Evolutionary conservation across 495 filamentous ascomycete genomes (phyloP), one percentile per base, ranked within the genome.

Genomic region (Cladorrhinum samala): DNA sequence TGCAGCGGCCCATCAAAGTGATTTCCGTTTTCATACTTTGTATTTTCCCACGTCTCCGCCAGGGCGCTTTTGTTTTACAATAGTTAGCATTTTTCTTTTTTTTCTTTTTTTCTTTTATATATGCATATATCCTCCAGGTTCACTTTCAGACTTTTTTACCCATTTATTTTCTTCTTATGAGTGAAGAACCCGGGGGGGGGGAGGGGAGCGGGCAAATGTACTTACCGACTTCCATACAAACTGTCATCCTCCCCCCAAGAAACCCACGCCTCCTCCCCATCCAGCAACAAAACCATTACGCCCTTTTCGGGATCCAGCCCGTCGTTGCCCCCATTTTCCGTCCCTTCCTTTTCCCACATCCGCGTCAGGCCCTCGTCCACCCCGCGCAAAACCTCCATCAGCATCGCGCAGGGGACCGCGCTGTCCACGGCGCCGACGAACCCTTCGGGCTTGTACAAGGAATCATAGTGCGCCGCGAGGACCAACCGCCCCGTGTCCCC

Each of bases 371-470:
- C 91, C 17, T 61, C 71, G 65, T 97, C 91, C 18, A 99, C 74
- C 52, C 77, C 88, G 54, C 87, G 73, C 62, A 90, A 89, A 9
- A 83, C 83, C 66, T 93, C 87, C 82, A 98, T 77, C 42, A 98
- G 74, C 71, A 97, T 87, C 0, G 94, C 94, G 67, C 91, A 96
- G 25, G 94, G 91, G 27, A 83, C 93, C 0, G 93, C 93, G 57
- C 89, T 95, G 60, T 98, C 93, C 20, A 84, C 91, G 0, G 91
- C 93, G 5, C 93, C 93, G 47, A 98, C 89, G 67, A 98, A 98
- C 0, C 90, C 93, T 54, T 84, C 68, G 0, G 94, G 94, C 9
- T 75, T 73, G 23, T 88, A 75, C 69, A 93, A 86, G 65, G 82
- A 88, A 60, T 98, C 93, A 71, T 95, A 98, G 72, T 98, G 93